Evolutionary conservation across 1,139 yeast genomes (phyloP).

Genomic region (Candida freyschussii): DNA sequence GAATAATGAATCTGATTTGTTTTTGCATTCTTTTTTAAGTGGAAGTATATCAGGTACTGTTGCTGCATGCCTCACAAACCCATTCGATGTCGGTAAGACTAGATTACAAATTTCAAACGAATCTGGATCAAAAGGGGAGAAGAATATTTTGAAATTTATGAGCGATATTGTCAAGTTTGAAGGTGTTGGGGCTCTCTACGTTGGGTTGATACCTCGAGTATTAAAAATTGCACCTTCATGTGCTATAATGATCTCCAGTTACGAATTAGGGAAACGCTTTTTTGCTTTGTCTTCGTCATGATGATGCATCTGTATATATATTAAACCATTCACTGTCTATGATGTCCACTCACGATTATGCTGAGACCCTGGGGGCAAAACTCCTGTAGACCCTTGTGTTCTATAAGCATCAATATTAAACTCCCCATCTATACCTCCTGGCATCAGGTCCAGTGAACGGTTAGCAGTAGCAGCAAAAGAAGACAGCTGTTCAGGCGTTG

Average conservation of each 20-base stretch:
- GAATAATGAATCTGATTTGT: conserved; percentile 37
- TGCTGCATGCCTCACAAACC: conserved; percentile 86
- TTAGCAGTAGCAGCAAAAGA: background rate
- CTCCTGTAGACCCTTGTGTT: conserved; percentile 13
- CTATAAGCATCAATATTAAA: conserved; percentile 17
- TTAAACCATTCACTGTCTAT: background rate
- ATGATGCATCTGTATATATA: conserved; percentile 3
- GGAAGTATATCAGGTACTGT: conserved; percentile 83
- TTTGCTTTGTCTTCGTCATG: conserved; percentile 29
- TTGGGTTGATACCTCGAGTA: conserved; percentile 81
- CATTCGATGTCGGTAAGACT: conserved; percentile 97
- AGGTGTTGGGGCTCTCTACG: conserved; percentile 73
- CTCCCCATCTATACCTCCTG: conserved; percentile 4
- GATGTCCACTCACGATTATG: conserved; percentile 17
- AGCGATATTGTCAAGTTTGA: conserved; percentile 59
- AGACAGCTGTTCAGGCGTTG: conserved; percentile 5
- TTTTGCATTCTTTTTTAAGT: conserved; percentile 69
- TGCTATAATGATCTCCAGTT: conserved; percentile 96
- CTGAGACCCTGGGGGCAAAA: conserved; percentile 15
- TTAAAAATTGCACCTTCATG: conserved; percentile 95
- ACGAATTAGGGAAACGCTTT: conserved; percentile 79
- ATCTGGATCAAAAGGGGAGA: conserved; percentile 33
- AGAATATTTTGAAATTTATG: conserved; percentile 55
- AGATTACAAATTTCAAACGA: conserved; percentile 58
- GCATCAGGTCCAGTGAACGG: too few relatives aligned